These are phyloP conservation scores for Aspergillus saccharolyticus DNA, from an alignment of 495 filamentous ascomycete species.

Conservation along the genomic window DNA sequence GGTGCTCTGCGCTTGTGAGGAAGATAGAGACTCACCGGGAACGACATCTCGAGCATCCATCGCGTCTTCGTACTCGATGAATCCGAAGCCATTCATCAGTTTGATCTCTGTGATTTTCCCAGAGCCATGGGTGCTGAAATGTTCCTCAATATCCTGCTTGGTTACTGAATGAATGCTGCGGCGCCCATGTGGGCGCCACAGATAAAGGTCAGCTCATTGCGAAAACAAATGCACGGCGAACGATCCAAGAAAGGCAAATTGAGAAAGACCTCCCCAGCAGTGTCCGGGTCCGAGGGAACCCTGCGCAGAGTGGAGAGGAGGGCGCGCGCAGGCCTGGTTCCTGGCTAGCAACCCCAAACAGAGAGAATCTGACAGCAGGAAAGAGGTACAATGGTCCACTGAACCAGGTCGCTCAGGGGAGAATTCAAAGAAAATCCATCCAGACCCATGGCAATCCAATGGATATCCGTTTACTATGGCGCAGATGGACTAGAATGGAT, in stretches of 20 bases:
- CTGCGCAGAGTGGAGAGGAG: constrained; percentile 5
- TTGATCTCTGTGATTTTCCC: constrained; percentile 98
- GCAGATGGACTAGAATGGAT: constrained; percentile 6
- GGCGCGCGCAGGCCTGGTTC: constrained; percentile 1
- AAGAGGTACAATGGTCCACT: constrained; percentile 2
- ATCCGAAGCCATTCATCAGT: constrained; percentile 99
- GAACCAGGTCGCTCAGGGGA: constrained; percentile 4
- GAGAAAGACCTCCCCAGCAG: constrained; percentile 16
- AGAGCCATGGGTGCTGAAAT: constrained; percentile 91
- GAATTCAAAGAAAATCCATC: constrained; percentile 6
- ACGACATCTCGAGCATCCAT: constrained; percentile 97
- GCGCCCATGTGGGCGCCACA: constrained; percentile 22
- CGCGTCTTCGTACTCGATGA: constrained; percentile 97
- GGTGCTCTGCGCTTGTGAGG: background rate
- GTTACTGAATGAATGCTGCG: constrained; percentile 57
- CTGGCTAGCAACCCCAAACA: constrained; percentile 1
- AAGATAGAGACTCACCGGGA: constrained; percentile 61
- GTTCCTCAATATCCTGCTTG: constrained; percentile 92
- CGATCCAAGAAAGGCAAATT: constrained; percentile 20
- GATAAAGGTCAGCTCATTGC: constrained; percentile 25
- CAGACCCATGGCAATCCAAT: constrained; percentile 13
- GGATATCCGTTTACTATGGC: constrained; percentile 16
- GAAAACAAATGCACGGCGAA: constrained; percentile 7
- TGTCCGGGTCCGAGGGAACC: constrained; percentile 13
- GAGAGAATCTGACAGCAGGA: background rate